Base-by-base conservation (phyloP, 192 early-diverging fungal species). In the Coemansia sp. region DNA sequence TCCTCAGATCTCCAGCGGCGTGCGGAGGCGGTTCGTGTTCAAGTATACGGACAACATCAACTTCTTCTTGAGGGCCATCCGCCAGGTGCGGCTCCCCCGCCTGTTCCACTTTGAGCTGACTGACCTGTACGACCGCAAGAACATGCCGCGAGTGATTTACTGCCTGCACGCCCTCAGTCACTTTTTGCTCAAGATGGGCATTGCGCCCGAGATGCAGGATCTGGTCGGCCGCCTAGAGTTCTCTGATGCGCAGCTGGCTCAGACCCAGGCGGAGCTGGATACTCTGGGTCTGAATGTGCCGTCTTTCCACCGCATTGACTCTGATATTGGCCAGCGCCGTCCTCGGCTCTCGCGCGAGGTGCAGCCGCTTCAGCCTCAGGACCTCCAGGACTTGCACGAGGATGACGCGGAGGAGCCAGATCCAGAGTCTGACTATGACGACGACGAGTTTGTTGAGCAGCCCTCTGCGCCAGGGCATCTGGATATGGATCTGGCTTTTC, bases 31-130 rank as follows among this genome's bases (percentile, higher is more conserved):
- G 66, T 88, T 98, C 19, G 92, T 96, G 66, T 99, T 90, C 79
- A 88, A 93, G 50, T 95, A 95, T 72, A 97, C 98, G 2, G 96
- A 98, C 78, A 99, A 99, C 77, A 96, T 98, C 80, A 98, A 98
- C 82, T 96, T 88, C 64, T 90, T 98, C 50, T 90, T 99, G 62
- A 78, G 81, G 10, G 93, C 92, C 21, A 91, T 95, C 67, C 84
- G 86, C 55, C 84, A 87, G 53, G 89, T 95, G 30, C 87, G 91
- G 9, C 80, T 99, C 17, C 96, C 97, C 9, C 87, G 93, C 67
- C 89, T 96, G 68, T 99, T 98, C 78, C 92, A 95, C 74, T 99
- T 99, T 83, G 97, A 98, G 80, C 82, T 96, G 72, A 96, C 95
- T 0, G 98, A 99, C 77, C 75, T 98, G 50, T 99, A 98, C 82